These are phyloP conservation scores for Lipomyces lipofer DNA, from an alignment of 805 yeast species.

Conservation along the genomic window DNA sequence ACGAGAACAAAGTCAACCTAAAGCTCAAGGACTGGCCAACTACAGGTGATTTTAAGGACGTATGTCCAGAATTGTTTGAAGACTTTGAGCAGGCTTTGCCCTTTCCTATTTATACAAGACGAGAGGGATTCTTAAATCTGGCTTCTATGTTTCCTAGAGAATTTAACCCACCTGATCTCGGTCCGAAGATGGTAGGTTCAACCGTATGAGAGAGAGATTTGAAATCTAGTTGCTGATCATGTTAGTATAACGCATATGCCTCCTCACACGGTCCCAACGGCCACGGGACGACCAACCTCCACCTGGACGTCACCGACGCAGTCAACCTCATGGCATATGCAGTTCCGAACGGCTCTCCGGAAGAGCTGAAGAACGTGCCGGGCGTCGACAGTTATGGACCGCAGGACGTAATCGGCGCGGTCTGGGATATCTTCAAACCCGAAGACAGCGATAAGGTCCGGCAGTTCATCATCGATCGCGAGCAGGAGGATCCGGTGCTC, in stretches of 20 bases:
- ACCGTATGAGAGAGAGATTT: neutral
- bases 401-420: slow-evolving; percentile 19
- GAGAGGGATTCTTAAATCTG: slow-evolving; percentile 23
- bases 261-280: slow-evolving; percentile 17
- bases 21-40: slow-evolving; percentile 28
- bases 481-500: slow-evolving; percentile 19
- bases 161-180: slow-evolving; percentile 26
- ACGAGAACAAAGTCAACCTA: slow-evolving; percentile 7
- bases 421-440: slow-evolving; percentile 27
- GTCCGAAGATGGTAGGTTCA: slow-evolving; percentile 20
- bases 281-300: slow-evolving; percentile 21
- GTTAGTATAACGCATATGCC: slow-evolving; percentile 25
- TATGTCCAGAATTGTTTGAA: slow-evolving; percentile 23
- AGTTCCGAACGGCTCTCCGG: slow-evolving; percentile 14
- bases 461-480: slow-evolving; percentile 24
- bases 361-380: slow-evolving; percentile 9
- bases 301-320: slow-evolving; percentile 29
- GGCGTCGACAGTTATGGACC: slow-evolving; percentile 5
- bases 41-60: slow-evolving; percentile 16
- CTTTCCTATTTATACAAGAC: slow-evolving; percentile 22
- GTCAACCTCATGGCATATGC: slow-evolving; percentile 24
- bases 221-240: neutral
- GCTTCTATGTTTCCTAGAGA: slow-evolving; percentile 26
- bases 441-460: slow-evolving; percentile 22
- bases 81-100: slow-evolving; percentile 28